phyloP scores from a whole-genome alignment of 371 early-diverging fungal species.

The Thermomucor indicae-seudaticae region DNA sequence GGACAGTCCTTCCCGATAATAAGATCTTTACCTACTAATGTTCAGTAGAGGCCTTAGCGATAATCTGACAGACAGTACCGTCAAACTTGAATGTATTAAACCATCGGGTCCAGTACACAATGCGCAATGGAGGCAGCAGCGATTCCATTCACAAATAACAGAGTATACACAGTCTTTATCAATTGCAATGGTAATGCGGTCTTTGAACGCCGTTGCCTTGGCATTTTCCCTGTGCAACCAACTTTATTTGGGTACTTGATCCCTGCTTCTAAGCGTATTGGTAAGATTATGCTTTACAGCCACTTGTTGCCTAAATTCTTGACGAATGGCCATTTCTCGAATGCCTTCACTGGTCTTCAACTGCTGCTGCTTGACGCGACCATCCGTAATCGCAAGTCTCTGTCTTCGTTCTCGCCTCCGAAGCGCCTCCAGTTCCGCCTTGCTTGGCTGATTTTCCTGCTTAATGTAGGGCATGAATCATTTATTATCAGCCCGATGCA shows the following conservation, averaged over 20 bases:
- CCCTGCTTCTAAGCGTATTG: conserved; percentile 8
- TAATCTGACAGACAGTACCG: too few relatives aligned
- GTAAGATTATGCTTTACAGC: conserved; percentile 13
- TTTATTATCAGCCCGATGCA: too few relatives aligned
- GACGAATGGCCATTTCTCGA: conserved; percentile 3
- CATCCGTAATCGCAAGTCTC: conserved; percentile 11
- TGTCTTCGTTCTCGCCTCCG: conserved; percentile 13
- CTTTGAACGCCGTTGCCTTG: too few relatives aligned
- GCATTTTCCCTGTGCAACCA: too few relatives aligned
- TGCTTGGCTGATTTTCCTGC: not conserved
- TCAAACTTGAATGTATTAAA: conserved; percentile 22
- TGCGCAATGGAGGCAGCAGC: conserved; percentile 18
- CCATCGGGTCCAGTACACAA: conserved; percentile 32
- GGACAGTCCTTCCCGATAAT: conserved; percentile 16
- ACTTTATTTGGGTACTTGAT: conserved; percentile 15
- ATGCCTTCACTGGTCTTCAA: conserved; percentile 1
- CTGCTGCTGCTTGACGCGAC: not conserved
- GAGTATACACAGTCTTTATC: too few relatives aligned
- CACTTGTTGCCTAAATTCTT: conserved; percentile 6
- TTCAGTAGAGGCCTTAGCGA: too few relatives aligned
- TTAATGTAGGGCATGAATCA: too few relatives aligned
- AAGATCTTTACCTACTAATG: conserved; percentile 9
- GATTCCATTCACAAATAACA: not conserved
- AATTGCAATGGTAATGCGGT: too few relatives aligned
- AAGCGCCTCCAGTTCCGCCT: conserved; percentile 2